Evolutionary conservation across 1,284 basidiomycete species (phyloP).

Genomic region (Ceratobasidium sp.): DNA sequence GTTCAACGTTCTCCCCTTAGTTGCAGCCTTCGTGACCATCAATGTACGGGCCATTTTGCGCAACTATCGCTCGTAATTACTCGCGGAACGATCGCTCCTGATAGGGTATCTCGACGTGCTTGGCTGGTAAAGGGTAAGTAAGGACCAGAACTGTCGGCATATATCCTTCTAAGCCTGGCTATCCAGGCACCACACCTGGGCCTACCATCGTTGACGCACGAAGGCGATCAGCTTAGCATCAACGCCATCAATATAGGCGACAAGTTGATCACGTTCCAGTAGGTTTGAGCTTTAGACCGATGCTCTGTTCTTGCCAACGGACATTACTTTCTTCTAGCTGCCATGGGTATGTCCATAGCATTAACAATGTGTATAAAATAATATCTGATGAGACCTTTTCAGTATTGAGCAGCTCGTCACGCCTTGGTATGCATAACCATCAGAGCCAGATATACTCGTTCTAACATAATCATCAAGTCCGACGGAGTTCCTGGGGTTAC

Average conservation of each 20-base stretch:
- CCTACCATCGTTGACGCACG: slow-evolving; percentile 31
- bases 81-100: slow-evolving; percentile 24
- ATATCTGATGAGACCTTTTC: background rate
- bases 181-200: slow-evolving; percentile 32
- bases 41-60: slow-evolving; percentile 14
- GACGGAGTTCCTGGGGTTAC: slow-evolving; percentile 37
- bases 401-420: slow-evolving; percentile 37
- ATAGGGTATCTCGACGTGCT: slow-evolving; percentile 25
- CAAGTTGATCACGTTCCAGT: slow-evolving; percentile 32
- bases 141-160: background rate
- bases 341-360: slow-evolving; percentile 15
- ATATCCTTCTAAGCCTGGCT: background rate
- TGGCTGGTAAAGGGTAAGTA: slow-evolving; percentile 19
- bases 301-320: background rate
- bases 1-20: background rate
- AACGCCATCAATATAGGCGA: slow-evolving; percentile 32
- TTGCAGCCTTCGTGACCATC: background rate
- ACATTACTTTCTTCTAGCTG: background rate
- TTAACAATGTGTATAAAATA: background rate
- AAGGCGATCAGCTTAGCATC: slow-evolving; percentile 38
- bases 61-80: slow-evolving; percentile 29
- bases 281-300: background rate
- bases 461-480: background rate
- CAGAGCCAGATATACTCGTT: background rate
- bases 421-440: slow-evolving; percentile 4